phyloP scores from a whole-genome alignment of 805 yeast genomes.

The Wickerhamiella nectarea region DNA sequence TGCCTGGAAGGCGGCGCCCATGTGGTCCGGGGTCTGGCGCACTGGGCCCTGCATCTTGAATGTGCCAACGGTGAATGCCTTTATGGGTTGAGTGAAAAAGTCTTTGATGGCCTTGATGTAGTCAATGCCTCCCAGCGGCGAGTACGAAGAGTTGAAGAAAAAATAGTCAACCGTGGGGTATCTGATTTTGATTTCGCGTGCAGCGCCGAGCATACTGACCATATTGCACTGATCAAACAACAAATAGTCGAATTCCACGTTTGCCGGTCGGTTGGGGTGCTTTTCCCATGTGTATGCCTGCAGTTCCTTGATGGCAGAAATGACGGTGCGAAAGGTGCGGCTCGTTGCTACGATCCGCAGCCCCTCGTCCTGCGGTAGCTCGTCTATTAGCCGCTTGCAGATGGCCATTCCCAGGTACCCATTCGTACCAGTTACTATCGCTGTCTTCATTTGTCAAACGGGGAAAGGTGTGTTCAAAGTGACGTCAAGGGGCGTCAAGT shows the following conservation, averaged over 20 bases:
- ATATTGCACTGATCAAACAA: constrained; percentile 81
- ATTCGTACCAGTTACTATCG: constrained; percentile 31
- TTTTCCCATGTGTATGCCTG: constrained; percentile 16
- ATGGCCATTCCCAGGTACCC: constrained; percentile 73
- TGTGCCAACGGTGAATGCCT: constrained; percentile 77
- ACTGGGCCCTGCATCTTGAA: constrained; percentile 77
- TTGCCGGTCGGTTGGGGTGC: constrained; percentile 35
- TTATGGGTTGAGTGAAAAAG: constrained; percentile 49
- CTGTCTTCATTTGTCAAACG: constrained; percentile 15
- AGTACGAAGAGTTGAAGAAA: constrained; percentile 82
- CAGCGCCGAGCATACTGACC: constrained; percentile 70
- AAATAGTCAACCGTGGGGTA: constrained; percentile 62
- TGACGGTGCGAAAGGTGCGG: constrained; percentile 73
- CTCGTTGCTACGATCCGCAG: constrained; percentile 80
- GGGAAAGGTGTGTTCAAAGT: too few relatives aligned
- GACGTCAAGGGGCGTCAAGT: too few relatives aligned
- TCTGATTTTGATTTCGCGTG: constrained; percentile 50
- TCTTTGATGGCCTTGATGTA: constrained; percentile 69
- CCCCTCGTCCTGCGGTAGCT: constrained; percentile 37
- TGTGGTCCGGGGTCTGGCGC: constrained; percentile 54
- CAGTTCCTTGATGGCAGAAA: constrained; percentile 52
- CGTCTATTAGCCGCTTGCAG: constrained; percentile 63
- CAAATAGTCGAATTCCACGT: constrained; percentile 73
- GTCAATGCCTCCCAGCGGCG: constrained; percentile 74
- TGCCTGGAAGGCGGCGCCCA: constrained; percentile 86